Conservation (phyloP, 2,329 filamentous ascomycete species). For the Pseudogymnoascus sp. region DNA sequence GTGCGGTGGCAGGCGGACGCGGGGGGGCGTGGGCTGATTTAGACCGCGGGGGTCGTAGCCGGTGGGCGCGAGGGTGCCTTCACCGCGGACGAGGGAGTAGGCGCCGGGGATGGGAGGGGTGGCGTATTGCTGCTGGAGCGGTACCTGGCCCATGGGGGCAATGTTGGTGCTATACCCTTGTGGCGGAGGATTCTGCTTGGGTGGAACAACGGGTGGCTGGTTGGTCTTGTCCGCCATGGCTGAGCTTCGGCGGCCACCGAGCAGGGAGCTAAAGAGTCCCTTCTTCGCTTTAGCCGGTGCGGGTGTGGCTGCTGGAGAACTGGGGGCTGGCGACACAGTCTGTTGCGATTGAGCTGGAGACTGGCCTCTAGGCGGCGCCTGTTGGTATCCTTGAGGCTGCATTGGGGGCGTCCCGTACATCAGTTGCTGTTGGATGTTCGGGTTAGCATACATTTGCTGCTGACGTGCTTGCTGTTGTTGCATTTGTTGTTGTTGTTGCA, state of each 20-base stretch:
- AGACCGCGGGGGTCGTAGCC: conserved; percentile 23
- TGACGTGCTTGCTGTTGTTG: conserved; percentile 10
- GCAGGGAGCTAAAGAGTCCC: not conserved
- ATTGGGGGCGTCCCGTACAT: not conserved
- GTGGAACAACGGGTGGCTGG: not conserved
- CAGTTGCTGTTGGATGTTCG: not conserved
- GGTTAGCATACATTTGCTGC: conserved; percentile 1
- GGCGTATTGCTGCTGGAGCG: conserved; percentile 24
- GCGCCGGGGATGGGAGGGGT: conserved; percentile 27
- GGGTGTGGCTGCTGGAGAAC: not conserved
- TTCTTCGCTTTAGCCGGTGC: not conserved
- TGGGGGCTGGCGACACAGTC: not conserved
- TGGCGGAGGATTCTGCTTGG: not conserved
- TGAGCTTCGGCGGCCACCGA: not conserved
- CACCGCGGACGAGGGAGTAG: conserved; percentile 25
- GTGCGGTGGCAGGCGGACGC: not conserved
- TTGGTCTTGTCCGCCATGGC: not conserved
- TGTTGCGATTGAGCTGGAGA: not conserved
- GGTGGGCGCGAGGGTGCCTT: conserved; percentile 23
- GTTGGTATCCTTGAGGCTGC: not conserved
- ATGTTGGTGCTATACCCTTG: not conserved
- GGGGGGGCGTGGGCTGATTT: not conserved
- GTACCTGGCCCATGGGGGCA: conserved; percentile 12
- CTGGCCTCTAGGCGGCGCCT: conserved; percentile 7
- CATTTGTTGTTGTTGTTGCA: conserved; percentile 12